Evolutionary conservation across 2,329 filamentous ascomycete genomes (phyloP).

Genomic region (Aspergillus viridinutans): DNA sequence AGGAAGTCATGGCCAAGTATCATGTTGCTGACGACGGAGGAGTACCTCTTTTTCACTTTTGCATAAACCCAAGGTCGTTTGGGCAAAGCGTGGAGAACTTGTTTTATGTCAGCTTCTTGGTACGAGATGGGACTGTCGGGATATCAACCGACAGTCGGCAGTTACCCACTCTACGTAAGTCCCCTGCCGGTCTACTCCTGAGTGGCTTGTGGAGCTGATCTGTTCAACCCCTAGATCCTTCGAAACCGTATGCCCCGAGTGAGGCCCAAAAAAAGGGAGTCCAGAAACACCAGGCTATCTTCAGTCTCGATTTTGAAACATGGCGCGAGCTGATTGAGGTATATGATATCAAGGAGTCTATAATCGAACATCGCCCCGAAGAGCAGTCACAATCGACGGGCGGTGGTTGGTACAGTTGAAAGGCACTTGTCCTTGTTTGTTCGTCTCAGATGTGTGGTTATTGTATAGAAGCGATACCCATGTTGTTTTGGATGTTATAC

Average conservation of each 20-base stretch:
- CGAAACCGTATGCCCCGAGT: conserved; percentile 46
- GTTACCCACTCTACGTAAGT: conserved; percentile 76
- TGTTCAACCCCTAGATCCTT: conserved; percentile 36
- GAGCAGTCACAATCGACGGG: conserved; percentile 48
- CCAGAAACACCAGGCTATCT: conserved; percentile 76
- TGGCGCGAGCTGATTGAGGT: conserved; percentile 75
- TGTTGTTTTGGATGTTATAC: conserved; percentile 3
- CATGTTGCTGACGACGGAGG: conserved; percentile 65
- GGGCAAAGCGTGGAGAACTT: conserved; percentile 94
- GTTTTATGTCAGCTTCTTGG: conserved; percentile 93
- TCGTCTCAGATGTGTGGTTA: conserved; percentile 1
- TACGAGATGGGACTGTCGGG: conserved; percentile 75
- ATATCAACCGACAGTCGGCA: conserved; percentile 69
- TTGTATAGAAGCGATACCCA: conserved; percentile 13
- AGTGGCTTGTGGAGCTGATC: background rate
- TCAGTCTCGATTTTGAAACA: conserved; percentile 78
- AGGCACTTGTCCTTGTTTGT: background rate
- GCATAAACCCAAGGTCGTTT: conserved; percentile 84
- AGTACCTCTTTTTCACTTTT: conserved; percentile 78
- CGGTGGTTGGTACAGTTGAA: conserved; percentile 63
- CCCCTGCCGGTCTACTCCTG: background rate
- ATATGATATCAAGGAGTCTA: conserved; percentile 70
- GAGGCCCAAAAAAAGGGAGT: conserved; percentile 49
- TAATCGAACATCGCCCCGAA: conserved; percentile 79
- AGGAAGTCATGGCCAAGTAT: conserved; percentile 59